A percentile compares a stretch with the other conserved stretches of the same genome.
Conservation (phyloP, 2,329 filamentous ascomycete species). For the Penicillium psychrosexuale region DNA sequence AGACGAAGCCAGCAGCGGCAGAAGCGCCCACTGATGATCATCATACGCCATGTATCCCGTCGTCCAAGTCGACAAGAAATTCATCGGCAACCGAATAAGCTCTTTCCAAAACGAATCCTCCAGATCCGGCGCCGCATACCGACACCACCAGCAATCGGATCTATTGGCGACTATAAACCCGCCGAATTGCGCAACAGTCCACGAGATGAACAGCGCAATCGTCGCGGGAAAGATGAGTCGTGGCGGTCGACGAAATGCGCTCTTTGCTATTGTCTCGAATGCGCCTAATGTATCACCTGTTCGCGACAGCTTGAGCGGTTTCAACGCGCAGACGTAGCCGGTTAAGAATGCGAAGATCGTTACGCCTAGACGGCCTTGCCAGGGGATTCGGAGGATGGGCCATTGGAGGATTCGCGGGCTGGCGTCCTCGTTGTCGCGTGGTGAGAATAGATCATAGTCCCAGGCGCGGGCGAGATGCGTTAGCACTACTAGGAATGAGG, state of each 20-base stretch:
- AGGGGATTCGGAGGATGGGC: conserved; percentile 55
- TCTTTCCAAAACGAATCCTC: conserved; percentile 47
- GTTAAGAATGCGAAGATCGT: conserved; percentile 57
- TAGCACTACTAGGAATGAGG: conserved; percentile 53
- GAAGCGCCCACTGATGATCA: conserved; percentile 55
- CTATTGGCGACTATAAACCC: conserved; percentile 49
- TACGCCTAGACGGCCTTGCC: conserved; percentile 54
- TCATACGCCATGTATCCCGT: conserved; percentile 52
- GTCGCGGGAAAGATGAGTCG: conserved; percentile 53
- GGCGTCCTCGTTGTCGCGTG: conserved; percentile 43
- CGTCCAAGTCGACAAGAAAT: conserved; percentile 51
- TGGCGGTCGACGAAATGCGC: conserved; percentile 53
- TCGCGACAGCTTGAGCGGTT: conserved; percentile 52
- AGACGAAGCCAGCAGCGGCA: conserved; percentile 49
- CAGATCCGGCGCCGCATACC: conserved; percentile 48
- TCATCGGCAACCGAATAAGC: conserved; percentile 44
- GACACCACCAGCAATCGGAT: conserved; percentile 53
- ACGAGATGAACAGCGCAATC: conserved; percentile 52
- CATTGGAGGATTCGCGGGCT: conserved; percentile 49
- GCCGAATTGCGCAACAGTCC: conserved; percentile 49
- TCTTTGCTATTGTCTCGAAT: conserved; percentile 51
- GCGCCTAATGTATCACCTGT: conserved; percentile 46
- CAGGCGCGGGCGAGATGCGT: conserved; percentile 53
- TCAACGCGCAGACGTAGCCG: conserved; percentile 56
- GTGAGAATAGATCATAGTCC: conserved; percentile 53